phyloP scores from a whole-genome alignment of 2,329 filamentous ascomycete species.

The Xylaria sp. region DNA sequence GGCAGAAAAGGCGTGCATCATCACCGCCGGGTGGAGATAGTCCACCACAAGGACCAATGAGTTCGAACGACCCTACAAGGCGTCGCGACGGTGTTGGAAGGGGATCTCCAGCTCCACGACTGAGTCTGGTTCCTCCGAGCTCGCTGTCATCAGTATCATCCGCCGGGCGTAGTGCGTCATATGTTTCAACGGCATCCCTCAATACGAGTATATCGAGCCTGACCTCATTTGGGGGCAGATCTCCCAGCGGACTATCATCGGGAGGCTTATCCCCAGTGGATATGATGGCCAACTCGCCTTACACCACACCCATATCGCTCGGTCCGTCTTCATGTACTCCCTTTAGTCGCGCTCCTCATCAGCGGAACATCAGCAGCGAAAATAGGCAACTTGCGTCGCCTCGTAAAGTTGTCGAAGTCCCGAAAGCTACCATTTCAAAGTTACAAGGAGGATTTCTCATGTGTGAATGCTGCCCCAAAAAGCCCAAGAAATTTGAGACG shows the following conservation, averaged over 20 bases:
- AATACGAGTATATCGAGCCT: slow-evolving; percentile 57
- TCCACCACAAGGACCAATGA: slow-evolving; percentile 52
- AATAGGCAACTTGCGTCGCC: slow-evolving; percentile 58
- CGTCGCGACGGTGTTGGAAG: slow-evolving; percentile 61
- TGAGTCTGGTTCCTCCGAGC: slow-evolving; percentile 59
- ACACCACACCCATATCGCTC: slow-evolving; percentile 60
- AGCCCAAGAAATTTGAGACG: slow-evolving; percentile 93
- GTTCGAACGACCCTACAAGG: slow-evolving; percentile 58
- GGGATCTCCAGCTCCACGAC: slow-evolving; percentile 64
- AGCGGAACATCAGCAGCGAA: slow-evolving; percentile 59
- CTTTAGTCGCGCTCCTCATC: slow-evolving; percentile 57
- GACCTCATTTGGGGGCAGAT: slow-evolving; percentile 59
- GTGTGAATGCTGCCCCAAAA: slow-evolving; percentile 97
- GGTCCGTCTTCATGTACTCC: slow-evolving; percentile 62
- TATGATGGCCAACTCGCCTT: slow-evolving; percentile 60
- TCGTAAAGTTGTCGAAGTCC: slow-evolving; percentile 63
- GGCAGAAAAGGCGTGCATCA: slow-evolving; percentile 67
- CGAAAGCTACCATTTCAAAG: slow-evolving; percentile 60
- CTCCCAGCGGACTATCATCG: slow-evolving; percentile 63
- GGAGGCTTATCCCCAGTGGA: slow-evolving; percentile 52
- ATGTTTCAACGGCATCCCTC: slow-evolving; percentile 59
- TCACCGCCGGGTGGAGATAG: slow-evolving; percentile 64
- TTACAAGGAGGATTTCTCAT: slow-evolving; percentile 66
- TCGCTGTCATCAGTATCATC: slow-evolving; percentile 59
- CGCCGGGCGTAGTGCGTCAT: slow-evolving; percentile 60